A percentile compares a stretch with the other conserved stretches of the same genome.
Evolutionary conservation across 768 basidiomycete species (phyloP).

Genomic region (Tylopilus sp.): DNA sequence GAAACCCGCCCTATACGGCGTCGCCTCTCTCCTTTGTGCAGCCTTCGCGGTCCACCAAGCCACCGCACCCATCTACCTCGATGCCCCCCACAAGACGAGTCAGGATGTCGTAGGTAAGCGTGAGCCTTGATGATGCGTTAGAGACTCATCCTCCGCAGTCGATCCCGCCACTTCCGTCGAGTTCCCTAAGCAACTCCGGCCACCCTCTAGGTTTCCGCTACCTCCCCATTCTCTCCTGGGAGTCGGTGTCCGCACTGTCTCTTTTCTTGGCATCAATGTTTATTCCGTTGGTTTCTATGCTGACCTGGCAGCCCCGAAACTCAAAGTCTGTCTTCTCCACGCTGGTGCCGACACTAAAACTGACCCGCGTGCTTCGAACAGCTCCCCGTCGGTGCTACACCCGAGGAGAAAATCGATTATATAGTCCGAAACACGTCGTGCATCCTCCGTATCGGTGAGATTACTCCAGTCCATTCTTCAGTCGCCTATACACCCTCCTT

Average conservation of each 20-base stretch:
- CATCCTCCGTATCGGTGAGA: conserved; percentile 68
- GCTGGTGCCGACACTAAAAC: neutral
- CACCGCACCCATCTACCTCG: conserved; percentile 39
- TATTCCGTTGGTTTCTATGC: conserved; percentile 92
- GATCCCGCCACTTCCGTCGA: conserved; percentile 73
- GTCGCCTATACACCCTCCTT: neutral
- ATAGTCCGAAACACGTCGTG: conserved; percentile 68
- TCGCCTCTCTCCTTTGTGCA: conserved; percentile 31
- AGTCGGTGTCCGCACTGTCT: conserved; percentile 83
- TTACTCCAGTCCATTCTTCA: neutral
- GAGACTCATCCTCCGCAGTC: conserved; percentile 34
- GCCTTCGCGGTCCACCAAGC: conserved; percentile 27
- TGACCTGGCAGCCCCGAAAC: conserved; percentile 63
- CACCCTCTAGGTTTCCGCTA: conserved; percentile 60
- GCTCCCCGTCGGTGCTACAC: conserved; percentile 52
- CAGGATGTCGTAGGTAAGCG: conserved; percentile 24
- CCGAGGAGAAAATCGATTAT: conserved; percentile 68
- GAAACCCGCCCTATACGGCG: conserved; percentile 31
- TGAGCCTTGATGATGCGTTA: too few species aligned
- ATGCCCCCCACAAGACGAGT: conserved; percentile 32
- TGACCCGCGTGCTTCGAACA: conserved; percentile 23
- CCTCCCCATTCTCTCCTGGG: conserved; percentile 73
- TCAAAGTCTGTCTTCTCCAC: conserved; percentile 42
- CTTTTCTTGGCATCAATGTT: conserved; percentile 83
- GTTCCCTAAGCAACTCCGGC: conserved; percentile 63